A percentile compares a stretch with the other conserved stretches of the same genome.
Conservation (phyloP, 75 land plant species). For the Ceratopteris richardii region DNA sequence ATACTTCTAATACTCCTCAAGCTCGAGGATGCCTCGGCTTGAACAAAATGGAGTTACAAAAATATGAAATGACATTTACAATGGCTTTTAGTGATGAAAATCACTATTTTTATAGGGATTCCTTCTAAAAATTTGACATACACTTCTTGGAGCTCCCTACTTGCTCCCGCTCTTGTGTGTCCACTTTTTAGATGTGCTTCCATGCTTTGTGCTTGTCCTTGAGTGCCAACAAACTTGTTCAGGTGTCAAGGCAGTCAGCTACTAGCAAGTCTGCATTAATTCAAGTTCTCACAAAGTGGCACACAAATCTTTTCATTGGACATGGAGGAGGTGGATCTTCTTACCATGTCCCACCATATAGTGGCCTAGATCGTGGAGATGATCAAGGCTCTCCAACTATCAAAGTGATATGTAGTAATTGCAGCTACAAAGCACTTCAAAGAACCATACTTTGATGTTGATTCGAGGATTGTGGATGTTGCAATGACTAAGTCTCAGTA, state of each 20-base stretch:
- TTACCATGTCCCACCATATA: background rate
- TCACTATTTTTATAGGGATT: no score
- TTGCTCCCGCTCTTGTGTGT: no score
- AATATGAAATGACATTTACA: no score
- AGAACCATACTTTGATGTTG: conserved; percentile 60
- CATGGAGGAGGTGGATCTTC: conserved; percentile 24
- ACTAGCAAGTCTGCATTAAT: conserved; percentile 72
- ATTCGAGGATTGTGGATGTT: conserved; percentile 42
- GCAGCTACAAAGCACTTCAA: conserved; percentile 53
- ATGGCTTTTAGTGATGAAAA: no score
- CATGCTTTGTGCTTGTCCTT: no score
- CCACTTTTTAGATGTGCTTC: no score
- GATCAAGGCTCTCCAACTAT: conserved; percentile 31
- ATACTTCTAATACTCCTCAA: no score
- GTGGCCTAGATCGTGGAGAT: background rate
- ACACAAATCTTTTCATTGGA: conserved; percentile 55
- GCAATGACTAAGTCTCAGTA: conserved; percentile 73
- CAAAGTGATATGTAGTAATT: conserved; percentile 50
- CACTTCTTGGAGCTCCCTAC: no score
- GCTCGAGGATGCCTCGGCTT: no score
- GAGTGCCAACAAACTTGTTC: no score
- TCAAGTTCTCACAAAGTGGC: conserved; percentile 66
- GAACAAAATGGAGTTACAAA: no score
- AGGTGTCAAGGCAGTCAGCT: conserved; percentile 64
- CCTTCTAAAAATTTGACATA: no score